Percentiles rank a stretch among this genome's conserved stretches.
These are phyloP conservation scores for Plenodomus tracheiphilus DNA, from an alignment of 2,329 filamentous ascomycete species.

Conservation along the genomic window DNA sequence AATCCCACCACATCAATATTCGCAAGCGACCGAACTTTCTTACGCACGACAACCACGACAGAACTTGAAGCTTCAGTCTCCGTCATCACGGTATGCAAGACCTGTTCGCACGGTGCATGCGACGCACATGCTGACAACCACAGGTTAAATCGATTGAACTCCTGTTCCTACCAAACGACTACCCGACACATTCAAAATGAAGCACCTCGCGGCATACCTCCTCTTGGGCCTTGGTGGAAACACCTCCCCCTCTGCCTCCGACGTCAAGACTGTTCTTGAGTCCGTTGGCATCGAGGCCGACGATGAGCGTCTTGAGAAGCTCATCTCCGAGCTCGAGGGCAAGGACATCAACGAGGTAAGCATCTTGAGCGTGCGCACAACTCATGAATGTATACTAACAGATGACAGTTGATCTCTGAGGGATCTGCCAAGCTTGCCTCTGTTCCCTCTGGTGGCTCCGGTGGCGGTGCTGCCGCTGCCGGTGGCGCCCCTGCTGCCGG, in stretches of 20 bases:
- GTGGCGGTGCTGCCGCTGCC: conserved; percentile 65
- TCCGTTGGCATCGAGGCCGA: conserved; percentile 96
- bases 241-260: conserved; percentile 78
- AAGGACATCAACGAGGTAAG: conserved; percentile 91
- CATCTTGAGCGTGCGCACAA: not conserved
- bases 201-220: conserved; percentile 99
- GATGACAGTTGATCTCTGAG: conserved; percentile 78
- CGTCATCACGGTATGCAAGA: conserved; percentile 75
- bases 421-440: conserved; percentile 94
- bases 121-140: conserved; percentile 21
- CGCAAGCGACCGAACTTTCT: conserved; percentile 33
- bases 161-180: conserved; percentile 63
- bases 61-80: conserved; percentile 99
- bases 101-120: not conserved
- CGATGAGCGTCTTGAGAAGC: conserved; percentile 76
- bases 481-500: conserved; percentile 69
- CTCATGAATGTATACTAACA: conserved; percentile 29
- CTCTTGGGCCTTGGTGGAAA: conserved; percentile 95
- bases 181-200: conserved; percentile 72
- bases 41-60: conserved; percentile 41
- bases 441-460: conserved; percentile 88
- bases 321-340: conserved; percentile 88
- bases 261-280: conserved; percentile 81
- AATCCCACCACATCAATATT: conserved; percentile 20
- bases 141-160: conserved; percentile 89